Conservation (phyloP, 2,329 filamentous ascomycete genomes). For the Pezizomycotina sp. region DNA sequence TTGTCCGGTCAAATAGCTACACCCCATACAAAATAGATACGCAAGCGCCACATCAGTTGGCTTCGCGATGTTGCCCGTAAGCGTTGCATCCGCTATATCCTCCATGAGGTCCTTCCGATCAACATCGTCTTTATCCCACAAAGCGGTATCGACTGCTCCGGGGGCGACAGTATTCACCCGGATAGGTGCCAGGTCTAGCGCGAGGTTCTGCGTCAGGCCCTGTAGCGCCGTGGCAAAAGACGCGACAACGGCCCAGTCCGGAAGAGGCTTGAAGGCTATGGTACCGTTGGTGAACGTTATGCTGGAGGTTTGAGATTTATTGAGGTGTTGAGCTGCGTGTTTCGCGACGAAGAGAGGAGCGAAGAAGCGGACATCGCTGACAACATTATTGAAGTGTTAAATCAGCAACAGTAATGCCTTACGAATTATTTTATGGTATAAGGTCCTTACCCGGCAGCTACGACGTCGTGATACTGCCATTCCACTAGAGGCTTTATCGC, state of each 20-base stretch:
- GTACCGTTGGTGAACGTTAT: slow-evolving; percentile 42
- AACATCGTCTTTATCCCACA: slow-evolving; percentile 29
- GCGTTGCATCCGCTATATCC: slow-evolving; percentile 12
- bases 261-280: slow-evolving; percentile 36
- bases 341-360: slow-evolving; percentile 39
- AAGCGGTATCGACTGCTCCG: slow-evolving; percentile 37
- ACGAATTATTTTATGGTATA: too few relatives aligned
- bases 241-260: slow-evolving; percentile 32
- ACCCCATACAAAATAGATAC: slow-evolving; percentile 13
- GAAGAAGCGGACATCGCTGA: slow-evolving; percentile 37
- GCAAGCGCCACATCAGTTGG: slow-evolving; percentile 11
- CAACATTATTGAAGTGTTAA: slow-evolving; percentile 30
- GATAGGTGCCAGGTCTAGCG: slow-evolving; percentile 46
- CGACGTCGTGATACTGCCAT: too few relatives aligned
- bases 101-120: slow-evolving; percentile 20
- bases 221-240: slow-evolving; percentile 36
- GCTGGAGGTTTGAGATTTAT: slow-evolving; percentile 31
- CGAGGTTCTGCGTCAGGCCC: slow-evolving; percentile 40
- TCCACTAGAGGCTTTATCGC: slow-evolving; percentile 31
- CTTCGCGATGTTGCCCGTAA: slow-evolving; percentile 5
- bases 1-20: slow-evolving; percentile 8
- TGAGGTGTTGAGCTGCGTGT: slow-evolving; percentile 33
- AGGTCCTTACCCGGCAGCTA: too few relatives aligned
- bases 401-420: too few relatives aligned
- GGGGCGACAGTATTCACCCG: slow-evolving; percentile 47